Evolutionary conservation across 345 rosid genomes (phyloP).

Genomic region (Xanthoceras sorbifolium): DNA sequence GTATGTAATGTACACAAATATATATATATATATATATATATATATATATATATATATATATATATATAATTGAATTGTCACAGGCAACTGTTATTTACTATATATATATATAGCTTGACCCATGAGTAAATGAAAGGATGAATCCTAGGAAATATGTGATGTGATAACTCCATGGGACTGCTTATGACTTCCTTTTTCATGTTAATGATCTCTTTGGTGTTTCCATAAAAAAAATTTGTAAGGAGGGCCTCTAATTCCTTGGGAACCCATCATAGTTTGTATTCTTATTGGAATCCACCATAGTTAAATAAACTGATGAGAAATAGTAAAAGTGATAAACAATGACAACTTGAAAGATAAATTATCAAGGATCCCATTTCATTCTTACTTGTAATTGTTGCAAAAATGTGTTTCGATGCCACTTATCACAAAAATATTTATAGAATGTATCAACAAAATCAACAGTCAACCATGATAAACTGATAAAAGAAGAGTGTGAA

Average conservation of each 20-base stretch:
- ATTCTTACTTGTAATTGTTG: neutral
- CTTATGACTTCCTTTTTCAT: conserved; percentile 20
- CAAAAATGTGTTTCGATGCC: no score
- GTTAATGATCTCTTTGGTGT: conserved; percentile 27
- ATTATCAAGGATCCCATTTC: conserved; percentile 15
- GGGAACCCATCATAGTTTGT: conserved; percentile 25
- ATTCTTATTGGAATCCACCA: conserved; percentile 37
- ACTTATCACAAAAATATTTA: no score
- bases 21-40: no score
- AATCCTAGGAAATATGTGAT: conserved; percentile 24
- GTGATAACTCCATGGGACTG: conserved; percentile 29
- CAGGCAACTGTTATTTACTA: conserved; percentile 16
- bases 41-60: no score
- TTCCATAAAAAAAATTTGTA: conserved; percentile 43
- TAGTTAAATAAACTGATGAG: conserved; percentile 22
- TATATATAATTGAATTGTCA: neutral
- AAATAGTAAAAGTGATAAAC: conserved; percentile 11
- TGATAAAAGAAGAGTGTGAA: no score
- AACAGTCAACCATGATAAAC: no score
- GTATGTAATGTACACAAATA: no score
- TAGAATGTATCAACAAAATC: no score
- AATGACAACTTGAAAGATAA: conserved; percentile 7
- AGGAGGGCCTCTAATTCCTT: conserved; percentile 43
- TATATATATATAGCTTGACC: conserved; percentile 27
- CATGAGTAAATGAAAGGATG: conserved; percentile 35